These are phyloP conservation scores for Licmophora abbreviata DNA, from an alignment of 108 stramenopile genomes.

Conservation along the genomic window DNA sequence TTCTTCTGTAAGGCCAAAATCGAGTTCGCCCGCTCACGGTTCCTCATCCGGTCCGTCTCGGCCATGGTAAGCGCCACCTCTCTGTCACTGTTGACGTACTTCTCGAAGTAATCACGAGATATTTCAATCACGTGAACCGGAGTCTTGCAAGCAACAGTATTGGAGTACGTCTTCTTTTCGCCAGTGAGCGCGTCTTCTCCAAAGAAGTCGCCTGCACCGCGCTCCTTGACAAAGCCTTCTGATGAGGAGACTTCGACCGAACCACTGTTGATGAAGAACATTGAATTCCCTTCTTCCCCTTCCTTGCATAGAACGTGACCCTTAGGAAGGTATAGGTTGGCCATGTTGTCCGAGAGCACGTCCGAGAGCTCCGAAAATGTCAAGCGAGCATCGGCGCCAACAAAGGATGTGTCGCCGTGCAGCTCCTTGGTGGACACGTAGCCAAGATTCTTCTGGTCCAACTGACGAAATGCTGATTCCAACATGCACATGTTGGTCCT, in stretches of 20 bases:
- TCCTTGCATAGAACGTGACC: conserved; percentile 56
- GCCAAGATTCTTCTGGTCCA: conserved; percentile 14
- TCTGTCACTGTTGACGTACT: conserved; percentile 39
- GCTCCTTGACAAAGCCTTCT: conserved; percentile 40
- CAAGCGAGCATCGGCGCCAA: too few species aligned
- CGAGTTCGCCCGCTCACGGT: conserved; percentile 72
- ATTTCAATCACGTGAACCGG: conserved; percentile 69
- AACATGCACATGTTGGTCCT: conserved; percentile 34
- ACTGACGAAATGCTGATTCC: conserved; percentile 34
- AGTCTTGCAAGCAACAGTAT: conserved; percentile 54
- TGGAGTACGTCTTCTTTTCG: conserved; percentile 23
- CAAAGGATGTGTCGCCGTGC: too few species aligned
- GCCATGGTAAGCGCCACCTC: conserved; percentile 40
- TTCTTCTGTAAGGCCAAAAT: conserved; percentile 59
- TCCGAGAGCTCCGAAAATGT: conserved; percentile 8
- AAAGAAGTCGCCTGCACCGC: conserved; percentile 53
- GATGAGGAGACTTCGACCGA: conserved; percentile 45
- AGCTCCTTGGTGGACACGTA: conserved; percentile 6
- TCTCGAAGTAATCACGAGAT: conserved; percentile 61
- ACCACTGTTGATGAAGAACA: conserved; percentile 71
- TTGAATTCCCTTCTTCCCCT: conserved; percentile 54
- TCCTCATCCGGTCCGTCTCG: conserved; percentile 75
- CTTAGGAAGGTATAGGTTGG: conserved; percentile 46
- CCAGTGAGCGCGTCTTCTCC: conserved; percentile 59
- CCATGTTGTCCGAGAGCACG: conserved; percentile 62